Base-by-base conservation (phyloP, 345 rosid genomes). In the Pistacia vera region DNA sequence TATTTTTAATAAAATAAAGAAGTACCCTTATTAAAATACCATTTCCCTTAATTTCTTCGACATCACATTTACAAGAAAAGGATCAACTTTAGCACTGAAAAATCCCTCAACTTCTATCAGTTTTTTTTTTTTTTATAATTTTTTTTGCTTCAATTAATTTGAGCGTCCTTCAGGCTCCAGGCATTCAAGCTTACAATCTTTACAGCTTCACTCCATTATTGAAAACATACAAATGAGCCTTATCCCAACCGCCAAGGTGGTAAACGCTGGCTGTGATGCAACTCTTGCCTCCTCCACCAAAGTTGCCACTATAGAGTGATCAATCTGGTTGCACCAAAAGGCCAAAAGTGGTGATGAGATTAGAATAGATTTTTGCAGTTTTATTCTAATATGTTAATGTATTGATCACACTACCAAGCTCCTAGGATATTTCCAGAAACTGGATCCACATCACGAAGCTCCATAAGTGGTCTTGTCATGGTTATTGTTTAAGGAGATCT, bases 241-340 rank as follows among this genome's bases (percentile, higher is more conserved):
- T 78, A 2, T 72, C 60, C 56, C 83, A 60, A 82, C 73, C 11
- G 91, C 91, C 69, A 84, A 72, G 12, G 68, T 77, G 94, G 68
- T 90, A 88, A 71, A 87, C 90, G 73, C 92, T 82, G 7, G 91
- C 84, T 0, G 90, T 85, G 35, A 90, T 88, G 81, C 90, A 84
- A 58, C 66, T 52, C 72, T 65, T 86, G 61, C 89, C 92, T 38
- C 73, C 63, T 51, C 85, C 92, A 48, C 86, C 88, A 75, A 83
- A 87, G 78, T 86, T 80, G 87, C 92, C 70, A 88, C 90, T 63
- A 88, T 78, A 0, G 91, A 88, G 72, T 87, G 90, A 75, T 88
- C 92, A 74, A 88, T 86, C 85, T 83, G n/a, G 73, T 52, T 41
- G 46, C n/a, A n/a, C 25, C 71, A 63, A 66, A 57, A 12, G 1